Evolutionary conservation across 257 asterid species (phyloP), one percentile per base, ranked within the genome.

Genomic region (Linaria vulgaris): DNA sequence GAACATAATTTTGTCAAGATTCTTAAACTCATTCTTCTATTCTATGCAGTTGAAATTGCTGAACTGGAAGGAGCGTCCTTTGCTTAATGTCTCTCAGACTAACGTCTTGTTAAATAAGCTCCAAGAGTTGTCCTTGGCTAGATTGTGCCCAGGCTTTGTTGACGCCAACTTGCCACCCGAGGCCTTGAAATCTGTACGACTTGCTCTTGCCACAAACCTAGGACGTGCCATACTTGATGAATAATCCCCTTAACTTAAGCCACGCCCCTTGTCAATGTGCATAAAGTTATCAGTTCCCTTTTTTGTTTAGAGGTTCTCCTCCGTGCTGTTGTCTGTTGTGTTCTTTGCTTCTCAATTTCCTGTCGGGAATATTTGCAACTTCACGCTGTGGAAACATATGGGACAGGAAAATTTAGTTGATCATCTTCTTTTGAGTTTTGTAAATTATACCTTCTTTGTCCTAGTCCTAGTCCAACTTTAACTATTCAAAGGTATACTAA

Each of bases 141-240:
- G 76, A 78, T 63, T 89, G 73, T 79, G 82, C 16, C 99, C 97
- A 15, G 96, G 86, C 68, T 92, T 83, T 38, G 61, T 79, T 20
- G 87, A 80, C 15, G 68, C 88, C 43, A 87, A 76, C 67, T 75
- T 89, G 80, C 90, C 96, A 30, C 74, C 90, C 1, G 96, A 85
- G 74, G 94, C 97, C 74, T 72, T 92, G 78, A 73, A 64, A 63
- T 79, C 95, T 0, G 88, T 89, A 59, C 76, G 99, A 56, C 81
- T 92, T 25, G 97, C 95, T 59, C 90, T 89, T 39, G 99, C 91
- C 37, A 76, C 88, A 67, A 92, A 87, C 46, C 79, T 87, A 21
- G 99, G 99, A 4, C 95, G 99, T 16, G 94, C 96, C 20, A 74
- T 85, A 62, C 99, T 92, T 0, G 83, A 88, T 12, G 96, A 92